Base-by-base conservation (phyloP, 1,139 yeast species). In the Saccharomyces hybrid region DNA sequence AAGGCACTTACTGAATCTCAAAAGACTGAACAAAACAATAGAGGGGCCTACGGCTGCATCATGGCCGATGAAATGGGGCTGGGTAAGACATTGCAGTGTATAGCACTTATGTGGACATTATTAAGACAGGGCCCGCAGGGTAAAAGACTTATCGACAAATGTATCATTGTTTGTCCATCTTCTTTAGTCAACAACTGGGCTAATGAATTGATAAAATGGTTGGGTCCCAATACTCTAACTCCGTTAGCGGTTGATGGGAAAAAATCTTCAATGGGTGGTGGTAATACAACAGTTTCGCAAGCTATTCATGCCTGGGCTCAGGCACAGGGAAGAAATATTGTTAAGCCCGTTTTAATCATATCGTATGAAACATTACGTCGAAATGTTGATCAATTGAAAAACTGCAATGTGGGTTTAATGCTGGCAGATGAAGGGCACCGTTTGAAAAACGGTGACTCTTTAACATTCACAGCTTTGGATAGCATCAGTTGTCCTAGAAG, bases 11-110 rank as follows among this genome's bases (percentile, higher is more conserved):
- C n/a, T 28, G 28, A 50, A 38, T 47, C 29, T n/a, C 31, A 25
- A 32, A 54, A 48, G 7, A 46, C 28, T 19, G 41, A 28, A 11
- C 23, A n/a, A 26, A 52, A 52, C 28, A 96, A 90, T 65, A 82
- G 90, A 1, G 78, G 84, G 47, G 98, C 98, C 0, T 83, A 86
- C 67, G 99, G 99, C 0, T 93, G 99, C 68, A 95, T 93, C 54
- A 93, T 93, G 99, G 99, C 99, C 0, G 99, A 93, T 74, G 99
- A 90, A 73, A 93, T 93, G 99, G 99, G 99, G 2, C 77, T 93
- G 48, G 99, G 99, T 27, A 93, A 93, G 68, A 93, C 99, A 0
- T 76, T 93, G 47, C 99, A 93, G 70, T 95, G 99, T 69, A 79
- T 93, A 49, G 79, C 98, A 0, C 76, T 93, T 47, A 80, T 93